Base-by-base conservation (phyloP, 768 basidiomycete genomes). In the Fistulinella prunicolor region DNA sequence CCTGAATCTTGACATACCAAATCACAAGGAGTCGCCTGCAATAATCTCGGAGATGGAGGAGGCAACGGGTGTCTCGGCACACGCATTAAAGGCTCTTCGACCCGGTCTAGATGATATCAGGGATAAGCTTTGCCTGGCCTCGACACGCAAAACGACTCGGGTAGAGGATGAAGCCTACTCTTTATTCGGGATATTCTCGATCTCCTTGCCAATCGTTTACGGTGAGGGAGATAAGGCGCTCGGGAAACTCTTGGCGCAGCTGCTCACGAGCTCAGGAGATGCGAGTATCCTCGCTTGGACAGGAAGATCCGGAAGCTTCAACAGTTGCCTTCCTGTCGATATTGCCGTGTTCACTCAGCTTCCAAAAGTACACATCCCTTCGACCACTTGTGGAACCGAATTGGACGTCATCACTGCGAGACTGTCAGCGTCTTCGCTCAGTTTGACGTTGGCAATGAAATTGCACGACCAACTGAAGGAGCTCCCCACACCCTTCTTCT, bases 271-370 rank as follows among this genome's bases (percentile, higher is more conserved):
- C 21, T 47, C 53, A 3, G 49, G 42, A 10, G 49, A 50, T 22
- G 40, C 42, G 2, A 50, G 38, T 7, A 44, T 54, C 8, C 49
- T 54, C 12, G 53, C 44, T 6, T 54, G 53, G 53, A 54, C 38
- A 0, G 53, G 53, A n/a, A 38, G 4, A 20, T 40, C 49, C 6
- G 49, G 49, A 0, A 34, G 9, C 6, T 54, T 46, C 24, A 49
- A 54, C 2, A 54, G 47, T 13, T 46, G 51, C n/a, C 44, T 53
- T 9, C 54, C 54, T 2, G 24, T 22, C 1, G 13, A 13, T 19
- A 35, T 49, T n/a, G n/a, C 6, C 1, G 42, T 51, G 10, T 50
- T 51, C 19, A 9, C 22, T 12, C 9, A 44, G 24, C 9, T 12
- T 0, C 40, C 44, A 1, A 37, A 24, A 4, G 13, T 41, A 9